Evolutionary conservation across 352 stramenopile species (phyloP).

Genomic region (Blastocystis sp.): DNA sequence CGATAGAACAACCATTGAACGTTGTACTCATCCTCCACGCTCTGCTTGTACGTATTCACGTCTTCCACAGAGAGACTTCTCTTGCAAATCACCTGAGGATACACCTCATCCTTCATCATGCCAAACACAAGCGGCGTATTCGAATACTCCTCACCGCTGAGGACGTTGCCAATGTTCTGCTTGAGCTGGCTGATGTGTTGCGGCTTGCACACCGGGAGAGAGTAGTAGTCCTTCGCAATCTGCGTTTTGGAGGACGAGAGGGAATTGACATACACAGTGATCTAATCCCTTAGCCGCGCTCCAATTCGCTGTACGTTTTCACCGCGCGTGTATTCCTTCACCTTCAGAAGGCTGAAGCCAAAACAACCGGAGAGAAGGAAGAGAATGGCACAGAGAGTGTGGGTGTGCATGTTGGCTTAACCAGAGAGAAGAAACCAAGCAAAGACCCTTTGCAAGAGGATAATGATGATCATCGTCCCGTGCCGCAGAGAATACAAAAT

Average conservation of each 20-base stretch:
- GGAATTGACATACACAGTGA: constrained; percentile 92
- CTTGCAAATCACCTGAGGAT: constrained; percentile 37
- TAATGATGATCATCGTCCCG: neutral
- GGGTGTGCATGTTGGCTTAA: neutral
- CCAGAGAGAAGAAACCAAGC: neutral
- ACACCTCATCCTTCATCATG: constrained; percentile 44
- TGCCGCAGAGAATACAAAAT: neutral
- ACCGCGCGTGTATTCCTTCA: constrained; percentile 48
- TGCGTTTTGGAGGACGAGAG: constrained; percentile 95
- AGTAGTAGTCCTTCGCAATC: constrained; percentile 83
- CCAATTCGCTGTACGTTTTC: neutral
- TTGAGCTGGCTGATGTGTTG: constrained; percentile 27
- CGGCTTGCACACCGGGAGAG: constrained; percentile 61
- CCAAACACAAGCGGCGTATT: constrained; percentile 45
- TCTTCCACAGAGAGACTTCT: constrained; percentile 81
- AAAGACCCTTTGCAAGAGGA: neutral
- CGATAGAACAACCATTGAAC: constrained; percentile 78
- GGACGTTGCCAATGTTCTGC: constrained; percentile 59
- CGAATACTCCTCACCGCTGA: constrained; percentile 61
- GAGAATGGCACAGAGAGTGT: neutral
- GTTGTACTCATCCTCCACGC: constrained; percentile 89
- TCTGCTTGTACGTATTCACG: constrained; percentile 80
- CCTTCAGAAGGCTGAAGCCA: constrained; percentile 21
- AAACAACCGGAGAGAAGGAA: neutral
- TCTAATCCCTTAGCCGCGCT: constrained; percentile 38